Evolutionary conservation across 2,329 filamentous ascomycete genomes (phyloP).

Genomic region (Fusarium metavorans): DNA sequence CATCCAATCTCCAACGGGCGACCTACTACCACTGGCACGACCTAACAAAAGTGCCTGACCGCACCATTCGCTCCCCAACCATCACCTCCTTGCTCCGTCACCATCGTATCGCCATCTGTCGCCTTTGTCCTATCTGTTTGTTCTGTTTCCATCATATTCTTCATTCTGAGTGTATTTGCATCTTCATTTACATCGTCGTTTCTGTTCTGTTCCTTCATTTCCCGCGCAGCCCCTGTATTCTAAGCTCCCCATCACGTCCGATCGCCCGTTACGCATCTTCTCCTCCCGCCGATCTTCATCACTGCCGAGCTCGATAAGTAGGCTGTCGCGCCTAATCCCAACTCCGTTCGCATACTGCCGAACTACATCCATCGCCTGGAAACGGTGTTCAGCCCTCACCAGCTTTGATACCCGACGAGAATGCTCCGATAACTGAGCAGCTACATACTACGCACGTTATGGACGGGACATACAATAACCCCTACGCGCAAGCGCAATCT

Average conservation of each 20-base stretch:
- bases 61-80: conserved; percentile 36
- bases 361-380: conserved; percentile 18
- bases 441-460: conserved; percentile 37
- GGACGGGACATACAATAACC: conserved; percentile 48
- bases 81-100: conserved; percentile 38
- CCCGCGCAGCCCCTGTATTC: conserved; percentile 23
- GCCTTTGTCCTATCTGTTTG: conserved; percentile 13
- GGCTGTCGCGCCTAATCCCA: conserved; percentile 20
- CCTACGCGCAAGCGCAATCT: conserved; percentile 44
- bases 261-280: conserved; percentile 19
- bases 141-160: conserved; percentile 25
- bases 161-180: conserved; percentile 17
- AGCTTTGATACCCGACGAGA: conserved; percentile 28
- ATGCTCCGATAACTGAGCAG: conserved; percentile 38
- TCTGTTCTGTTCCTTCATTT: conserved; percentile 3
- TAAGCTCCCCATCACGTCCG: conserved; percentile 24
- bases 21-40: conserved; percentile 10
- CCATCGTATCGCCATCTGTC: conserved; percentile 19
- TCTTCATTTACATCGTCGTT: conserved; percentile 2
- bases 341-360: conserved; percentile 9
- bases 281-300: conserved; percentile 29
- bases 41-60: conserved; percentile 42
- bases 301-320: conserved; percentile 27
- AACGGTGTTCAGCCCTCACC: neutral
- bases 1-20: conserved; percentile 39